These are phyloP conservation scores for Neofusicoccum umdonicola DNA, from an alignment of 2,329 filamentous ascomycete species.

Conservation along the genomic window DNA sequence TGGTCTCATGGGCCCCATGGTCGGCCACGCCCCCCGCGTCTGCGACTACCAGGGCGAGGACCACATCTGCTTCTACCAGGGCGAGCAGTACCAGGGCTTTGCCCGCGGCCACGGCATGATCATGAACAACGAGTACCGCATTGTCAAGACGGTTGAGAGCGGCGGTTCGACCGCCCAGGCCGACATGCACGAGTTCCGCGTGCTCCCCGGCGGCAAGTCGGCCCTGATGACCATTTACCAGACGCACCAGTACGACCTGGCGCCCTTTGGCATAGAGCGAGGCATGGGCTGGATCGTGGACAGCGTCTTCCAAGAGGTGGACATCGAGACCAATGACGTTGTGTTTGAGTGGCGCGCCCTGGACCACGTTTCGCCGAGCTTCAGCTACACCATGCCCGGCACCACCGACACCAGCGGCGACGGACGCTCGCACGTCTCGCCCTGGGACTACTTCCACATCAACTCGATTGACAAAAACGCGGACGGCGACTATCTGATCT, in stretches of 20 bases:
- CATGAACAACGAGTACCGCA: constrained; percentile 50
- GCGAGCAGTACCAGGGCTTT: constrained; percentile 52
- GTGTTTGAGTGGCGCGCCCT: constrained; percentile 60
- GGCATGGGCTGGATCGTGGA: constrained; percentile 53
- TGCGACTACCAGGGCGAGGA: constrained; percentile 49
- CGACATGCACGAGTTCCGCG: constrained; percentile 55
- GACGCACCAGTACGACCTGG: constrained; percentile 46
- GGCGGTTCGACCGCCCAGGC: constrained; percentile 40
- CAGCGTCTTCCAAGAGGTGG: constrained; percentile 54
- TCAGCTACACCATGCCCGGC: constrained; percentile 46
- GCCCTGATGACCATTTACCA: constrained; percentile 40
- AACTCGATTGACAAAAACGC: constrained; percentile 45
- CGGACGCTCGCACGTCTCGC: constrained; percentile 42
- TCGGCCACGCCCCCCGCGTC: constrained; percentile 48
- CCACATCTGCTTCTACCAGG: constrained; percentile 55
- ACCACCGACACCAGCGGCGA: constrained; percentile 46
- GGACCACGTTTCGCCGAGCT: constrained; percentile 54
- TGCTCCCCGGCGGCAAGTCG: constrained; percentile 45
- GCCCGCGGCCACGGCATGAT: constrained; percentile 53
- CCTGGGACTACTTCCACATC: constrained; percentile 57
- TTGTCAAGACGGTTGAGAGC: constrained; percentile 47
- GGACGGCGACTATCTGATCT: constrained; percentile 23
- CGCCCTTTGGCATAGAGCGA: constrained; percentile 36
- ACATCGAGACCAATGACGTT: constrained; percentile 54
- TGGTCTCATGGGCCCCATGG: constrained; percentile 51